Conservation (phyloP, 2,329 filamentous ascomycete genomes). For the Monilinia fructicola region DNA sequence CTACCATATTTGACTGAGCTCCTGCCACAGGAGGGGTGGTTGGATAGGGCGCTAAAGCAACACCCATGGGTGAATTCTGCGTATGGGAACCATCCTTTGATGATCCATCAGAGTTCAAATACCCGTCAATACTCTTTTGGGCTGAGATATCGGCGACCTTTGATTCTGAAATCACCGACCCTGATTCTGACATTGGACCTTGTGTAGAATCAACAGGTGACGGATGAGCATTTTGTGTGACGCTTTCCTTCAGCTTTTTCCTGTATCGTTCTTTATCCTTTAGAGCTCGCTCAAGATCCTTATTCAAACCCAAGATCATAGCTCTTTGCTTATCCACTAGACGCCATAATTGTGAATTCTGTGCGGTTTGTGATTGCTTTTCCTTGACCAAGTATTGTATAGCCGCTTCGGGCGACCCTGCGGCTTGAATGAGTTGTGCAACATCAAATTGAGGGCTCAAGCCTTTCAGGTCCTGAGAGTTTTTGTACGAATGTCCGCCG, state of each 20-base stretch:
- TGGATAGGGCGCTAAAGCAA: slow-evolving; percentile 61
- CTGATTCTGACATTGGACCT: slow-evolving; percentile 35
- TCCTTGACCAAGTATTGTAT: slow-evolving; percentile 88
- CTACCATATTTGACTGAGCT: slow-evolving; percentile 49
- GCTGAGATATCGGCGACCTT: slow-evolving; percentile 21
- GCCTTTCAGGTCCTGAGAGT: slow-evolving; percentile 51
- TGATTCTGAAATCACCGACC: slow-evolving; percentile 32
- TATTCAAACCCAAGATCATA: slow-evolving; percentile 91
- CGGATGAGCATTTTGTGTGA: slow-evolving; percentile 44
- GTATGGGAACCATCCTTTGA: slow-evolving; percentile 39
- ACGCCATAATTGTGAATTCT: slow-evolving; percentile 92
- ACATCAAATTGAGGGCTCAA: slow-evolving; percentile 69
- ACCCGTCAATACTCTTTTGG: slow-evolving; percentile 30
- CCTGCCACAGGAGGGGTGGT: slow-evolving; percentile 59
- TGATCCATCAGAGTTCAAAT: slow-evolving; percentile 36
- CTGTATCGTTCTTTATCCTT: slow-evolving; percentile 95
- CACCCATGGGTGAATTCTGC: slow-evolving; percentile 54
- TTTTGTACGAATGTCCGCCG: slow-evolving; percentile 57
- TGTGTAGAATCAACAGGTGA: slow-evolving; percentile 39
- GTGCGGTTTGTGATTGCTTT: slow-evolving; percentile 82
- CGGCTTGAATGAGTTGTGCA: slow-evolving; percentile 73
- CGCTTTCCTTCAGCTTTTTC: slow-evolving; percentile 79
- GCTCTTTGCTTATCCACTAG: slow-evolving; percentile 93
- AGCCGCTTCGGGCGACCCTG: slow-evolving; percentile 84
- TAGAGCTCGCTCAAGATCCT: slow-evolving; percentile 84